phyloP scores from a whole-genome alignment of 2,329 filamentous ascomycete species.

The Furcasterigmium furcatum region DNA sequence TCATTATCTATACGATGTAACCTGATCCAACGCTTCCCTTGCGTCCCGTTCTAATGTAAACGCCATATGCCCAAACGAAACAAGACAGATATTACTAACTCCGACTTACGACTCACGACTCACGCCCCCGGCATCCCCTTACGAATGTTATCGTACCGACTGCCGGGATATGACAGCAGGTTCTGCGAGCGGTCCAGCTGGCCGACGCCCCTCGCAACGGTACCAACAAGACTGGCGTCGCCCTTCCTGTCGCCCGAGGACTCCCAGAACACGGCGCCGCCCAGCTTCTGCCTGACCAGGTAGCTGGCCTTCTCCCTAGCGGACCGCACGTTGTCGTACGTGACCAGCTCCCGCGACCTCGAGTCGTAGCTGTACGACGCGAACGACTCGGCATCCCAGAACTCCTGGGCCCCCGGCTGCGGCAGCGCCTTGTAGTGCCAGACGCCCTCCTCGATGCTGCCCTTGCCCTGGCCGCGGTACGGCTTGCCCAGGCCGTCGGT shows the following conservation, averaged over 20 bases:
- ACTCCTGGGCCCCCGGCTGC: conserved; percentile 50
- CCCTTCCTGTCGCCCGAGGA: conserved; percentile 61
- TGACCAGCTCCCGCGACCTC: conserved; percentile 57
- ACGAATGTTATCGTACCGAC: conserved; percentile 56
- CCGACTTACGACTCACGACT: background rate
- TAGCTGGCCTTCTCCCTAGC: conserved; percentile 61
- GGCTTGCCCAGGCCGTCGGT: conserved; percentile 64
- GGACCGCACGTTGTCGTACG: conserved; percentile 63
- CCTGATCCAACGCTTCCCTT: no score
- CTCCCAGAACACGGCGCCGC: conserved; percentile 85
- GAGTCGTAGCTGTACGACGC: conserved; percentile 72
- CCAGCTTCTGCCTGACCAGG: conserved; percentile 57
- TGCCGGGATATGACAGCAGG: conserved; percentile 51
- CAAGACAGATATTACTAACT: background rate
- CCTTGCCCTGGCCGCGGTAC: conserved; percentile 62
- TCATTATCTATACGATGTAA: no score
- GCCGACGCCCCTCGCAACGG: conserved; percentile 42
- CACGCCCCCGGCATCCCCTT: conserved; percentile 21
- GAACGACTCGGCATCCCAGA: conserved; percentile 52
- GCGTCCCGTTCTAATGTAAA: no score
- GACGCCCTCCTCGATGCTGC: conserved; percentile 55
- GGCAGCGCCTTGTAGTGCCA: conserved; percentile 76
- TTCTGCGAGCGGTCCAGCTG: conserved; percentile 48
- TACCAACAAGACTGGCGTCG: conserved; percentile 54
- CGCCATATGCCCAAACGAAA: background rate